Conservation (phyloP, 768 basidiomycete genomes). For the Clitopilus hobsonii region DNA sequence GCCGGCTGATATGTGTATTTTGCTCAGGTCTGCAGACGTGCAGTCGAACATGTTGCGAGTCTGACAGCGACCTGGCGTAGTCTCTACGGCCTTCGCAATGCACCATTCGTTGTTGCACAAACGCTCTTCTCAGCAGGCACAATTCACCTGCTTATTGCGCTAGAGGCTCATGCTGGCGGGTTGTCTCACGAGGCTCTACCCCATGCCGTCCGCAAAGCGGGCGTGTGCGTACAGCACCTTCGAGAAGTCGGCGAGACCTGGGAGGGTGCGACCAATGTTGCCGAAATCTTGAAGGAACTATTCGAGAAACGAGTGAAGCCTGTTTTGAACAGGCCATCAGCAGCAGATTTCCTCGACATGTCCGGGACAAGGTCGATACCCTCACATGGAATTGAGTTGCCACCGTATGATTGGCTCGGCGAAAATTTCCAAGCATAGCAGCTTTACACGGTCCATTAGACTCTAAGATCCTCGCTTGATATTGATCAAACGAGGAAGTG, state of each 20-base stretch:
- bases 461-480: too few species aligned
- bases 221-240: conserved; percentile 45
- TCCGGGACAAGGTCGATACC: too few species aligned
- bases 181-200: conserved; percentile 42
- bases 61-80: conserved; percentile 42
- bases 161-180: conserved; percentile 44
- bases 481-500: too few species aligned
- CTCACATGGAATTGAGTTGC: too few species aligned
- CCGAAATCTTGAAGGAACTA: conserved; percentile 38
- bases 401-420: too few species aligned
- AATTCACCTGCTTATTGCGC: conserved; percentile 49
- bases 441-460: too few species aligned
- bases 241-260: conserved; percentile 48
- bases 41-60: conserved; percentile 54
- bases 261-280: conserved; percentile 47
- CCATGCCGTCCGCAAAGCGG: conserved; percentile 36
- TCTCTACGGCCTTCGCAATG: conserved; percentile 52
- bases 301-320: conserved; percentile 38
- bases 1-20: too few species aligned
- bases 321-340: conserved; percentile 27
- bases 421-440: too few species aligned
- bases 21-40: conserved; percentile 44
- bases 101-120: conserved; percentile 57
- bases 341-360: too few species aligned
- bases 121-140: conserved; percentile 57